Conservation (phyloP, 2,329 filamentous ascomycete genomes). For the Exophiala mesophila region DNA sequence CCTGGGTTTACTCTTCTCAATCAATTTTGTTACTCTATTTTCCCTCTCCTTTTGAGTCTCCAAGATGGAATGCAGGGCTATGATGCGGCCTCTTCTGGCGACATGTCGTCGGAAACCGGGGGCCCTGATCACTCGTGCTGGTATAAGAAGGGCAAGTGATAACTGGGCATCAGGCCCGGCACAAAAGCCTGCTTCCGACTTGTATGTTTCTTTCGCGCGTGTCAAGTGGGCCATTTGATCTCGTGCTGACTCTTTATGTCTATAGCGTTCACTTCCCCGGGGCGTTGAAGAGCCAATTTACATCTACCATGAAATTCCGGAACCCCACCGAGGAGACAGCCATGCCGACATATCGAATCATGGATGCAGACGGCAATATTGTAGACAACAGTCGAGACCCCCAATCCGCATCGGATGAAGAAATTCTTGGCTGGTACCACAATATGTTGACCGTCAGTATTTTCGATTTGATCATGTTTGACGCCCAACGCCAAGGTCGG, state of each 20-base stretch:
- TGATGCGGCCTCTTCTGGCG: conserved; percentile 11
- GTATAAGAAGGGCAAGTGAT: conserved; percentile 22
- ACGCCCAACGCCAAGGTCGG: conserved; percentile 90
- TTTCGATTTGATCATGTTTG: conserved; percentile 98
- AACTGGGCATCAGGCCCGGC: conserved; percentile 18
- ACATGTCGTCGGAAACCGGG: conserved; percentile 7
- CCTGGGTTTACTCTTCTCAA: no score
- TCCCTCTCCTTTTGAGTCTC: background rate
- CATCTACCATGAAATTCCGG: conserved; percentile 70
- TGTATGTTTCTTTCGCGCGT: conserved; percentile 41
- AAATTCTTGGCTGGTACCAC: conserved; percentile 57
- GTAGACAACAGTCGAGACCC: conserved; percentile 68
- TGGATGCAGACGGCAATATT: conserved; percentile 81
- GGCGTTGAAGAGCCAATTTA: conserved; percentile 93
- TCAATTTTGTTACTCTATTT: background rate
- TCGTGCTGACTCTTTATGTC: conserved; percentile 17
- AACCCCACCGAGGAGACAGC: conserved; percentile 66
- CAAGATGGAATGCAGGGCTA: conserved; percentile 15
- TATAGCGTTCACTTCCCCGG: conserved; percentile 71
- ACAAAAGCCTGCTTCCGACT: conserved; percentile 47
- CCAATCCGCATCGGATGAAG: conserved; percentile 59
- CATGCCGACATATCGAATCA: conserved; percentile 84
- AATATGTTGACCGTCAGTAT: conserved; percentile 69
- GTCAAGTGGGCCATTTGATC: no score
- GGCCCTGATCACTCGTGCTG: conserved; percentile 5